These are phyloP conservation scores for Neocucurbitaria cava DNA, from an alignment of 2,329 filamentous ascomycete genomes.

Conservation along the genomic window DNA sequence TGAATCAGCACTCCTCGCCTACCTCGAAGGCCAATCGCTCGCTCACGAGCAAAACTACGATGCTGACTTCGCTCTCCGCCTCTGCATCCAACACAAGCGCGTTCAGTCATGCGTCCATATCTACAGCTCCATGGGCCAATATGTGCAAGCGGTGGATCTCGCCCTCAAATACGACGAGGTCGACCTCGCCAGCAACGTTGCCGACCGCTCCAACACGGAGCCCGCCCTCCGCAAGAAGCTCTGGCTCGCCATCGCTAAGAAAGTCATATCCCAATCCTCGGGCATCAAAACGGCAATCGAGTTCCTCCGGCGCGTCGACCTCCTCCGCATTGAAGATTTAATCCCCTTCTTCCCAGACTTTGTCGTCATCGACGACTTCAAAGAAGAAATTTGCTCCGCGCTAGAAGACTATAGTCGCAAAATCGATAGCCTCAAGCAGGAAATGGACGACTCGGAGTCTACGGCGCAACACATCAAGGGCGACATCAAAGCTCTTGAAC, in stretches of 20 bases:
- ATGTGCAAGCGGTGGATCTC: slow-evolving; percentile 89
- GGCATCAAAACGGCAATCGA: slow-evolving; percentile 89
- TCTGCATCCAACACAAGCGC: slow-evolving; percentile 93
- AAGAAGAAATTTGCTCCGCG: slow-evolving; percentile 94
- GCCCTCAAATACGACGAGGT: slow-evolving; percentile 89
- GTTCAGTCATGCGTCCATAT: slow-evolving; percentile 96
- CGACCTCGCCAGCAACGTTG: slow-evolving; percentile 87
- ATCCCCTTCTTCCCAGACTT: slow-evolving; percentile 99
- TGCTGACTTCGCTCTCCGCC: slow-evolving; percentile 90
- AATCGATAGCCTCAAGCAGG: slow-evolving; percentile 85
- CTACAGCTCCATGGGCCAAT: slow-evolving; percentile 95
- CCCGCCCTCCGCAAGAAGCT: slow-evolving; percentile 86
- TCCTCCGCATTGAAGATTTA: slow-evolving; percentile 92
- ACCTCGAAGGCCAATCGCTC: slow-evolving; percentile 84
- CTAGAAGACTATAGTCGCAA: slow-evolving; percentile 92
- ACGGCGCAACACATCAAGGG: slow-evolving; percentile 90
- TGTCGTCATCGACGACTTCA: slow-evolving; percentile 98
- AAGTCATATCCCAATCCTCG: slow-evolving; percentile 84
- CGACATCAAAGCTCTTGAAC: slow-evolving; percentile 85
- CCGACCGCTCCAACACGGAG: slow-evolving; percentile 82
- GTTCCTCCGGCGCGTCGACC: slow-evolving; percentile 88
- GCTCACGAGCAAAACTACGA: slow-evolving; percentile 83
- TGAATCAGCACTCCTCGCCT: slow-evolving; percentile 83
- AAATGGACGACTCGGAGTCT: slow-evolving; percentile 93
- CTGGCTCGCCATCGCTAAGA: slow-evolving; percentile 93